Base-by-base conservation (phyloP, 495 filamentous ascomycete species). In the Penicillium coffeae region DNA sequence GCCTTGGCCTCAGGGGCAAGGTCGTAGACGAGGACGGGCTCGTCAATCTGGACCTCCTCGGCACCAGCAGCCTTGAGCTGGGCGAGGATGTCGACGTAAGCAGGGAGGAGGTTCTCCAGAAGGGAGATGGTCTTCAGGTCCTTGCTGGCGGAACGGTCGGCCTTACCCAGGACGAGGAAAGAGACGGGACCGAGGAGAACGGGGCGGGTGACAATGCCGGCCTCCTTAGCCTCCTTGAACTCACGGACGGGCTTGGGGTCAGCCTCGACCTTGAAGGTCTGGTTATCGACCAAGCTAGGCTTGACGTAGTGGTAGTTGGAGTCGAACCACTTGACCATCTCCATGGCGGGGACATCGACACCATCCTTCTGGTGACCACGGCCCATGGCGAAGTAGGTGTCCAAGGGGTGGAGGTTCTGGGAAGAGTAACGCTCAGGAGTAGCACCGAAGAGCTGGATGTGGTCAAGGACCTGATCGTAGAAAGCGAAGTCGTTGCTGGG, bases 311-410 rank as follows among this genome's bases (percentile, higher is more conserved):
- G 93, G 83, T 98, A 98, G 85, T 98, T 98, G 56, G 89, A 95
- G 80, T 98, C 93, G 70, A 98, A 98, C 93, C 94, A 98, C 78
- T 98, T 98, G 45, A 98, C 93, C 93, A 98, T 98, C 80, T 98
- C 93, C 78, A 97, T 78, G 62, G 76, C 78, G 40, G 92, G 91
- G 59, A 98, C 93, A 76, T 98, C 93, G 55, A 98, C 62, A 48
- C 74, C 74, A 47, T 75, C 73, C 79, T 88, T 90, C 74, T 98
- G 93, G 71, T 89, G 91, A 69, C 93, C 93, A 82, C 93, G 86
- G 63, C 94, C 93, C 93, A 97, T 95, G 68, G 93, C 94, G 69
- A 97, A 98, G 86, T 94, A 96, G 70, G 93, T 88, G 75, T 97
- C 93, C 60, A 98, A 77, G 38, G 86, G 74, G 72, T 87, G 72